These are phyloP conservation scores for Avena insularis DNA, from an alignment of 176 grass and related monocot genomes.

Conservation along the genomic window DNA sequence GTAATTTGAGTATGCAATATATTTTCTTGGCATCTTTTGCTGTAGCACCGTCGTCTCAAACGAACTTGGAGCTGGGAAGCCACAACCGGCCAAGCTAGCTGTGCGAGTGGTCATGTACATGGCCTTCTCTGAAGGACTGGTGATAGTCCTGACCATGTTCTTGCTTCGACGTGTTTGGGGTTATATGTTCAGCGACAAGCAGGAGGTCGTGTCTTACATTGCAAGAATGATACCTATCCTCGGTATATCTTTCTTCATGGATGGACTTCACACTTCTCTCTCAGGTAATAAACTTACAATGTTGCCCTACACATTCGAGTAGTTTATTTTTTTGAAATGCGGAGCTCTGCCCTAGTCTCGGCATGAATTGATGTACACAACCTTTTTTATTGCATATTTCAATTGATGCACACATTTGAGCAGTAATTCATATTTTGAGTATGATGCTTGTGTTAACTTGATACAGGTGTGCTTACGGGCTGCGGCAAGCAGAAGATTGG, in stretches of 20 bases:
- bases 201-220: slow-evolving; percentile 31
- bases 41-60: slow-evolving; percentile 8
- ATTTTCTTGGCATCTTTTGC: no score
- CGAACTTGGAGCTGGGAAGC: slow-evolving; percentile 27
- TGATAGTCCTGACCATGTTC: slow-evolving; percentile 18
- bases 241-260: slow-evolving; percentile 12
- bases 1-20: background rate
- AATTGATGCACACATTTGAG: no score
- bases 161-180: slow-evolving; percentile 27
- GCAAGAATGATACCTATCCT: slow-evolving; percentile 33
- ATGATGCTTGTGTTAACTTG: no score
- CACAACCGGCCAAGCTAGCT: background rate
- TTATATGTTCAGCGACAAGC: slow-evolving; percentile 23
- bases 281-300: slow-evolving; percentile 9
- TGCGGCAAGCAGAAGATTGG: slow-evolving; percentile 38
- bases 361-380: no score
- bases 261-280: slow-evolving; percentile 24
- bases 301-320: background rate
- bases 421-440: no score
- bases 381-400: no score
- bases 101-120: slow-evolving; percentile 21
- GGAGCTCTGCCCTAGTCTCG: no score
- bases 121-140: slow-evolving; percentile 18
- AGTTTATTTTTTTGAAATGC: no score
- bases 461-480: slow-evolving; percentile 22